Base-by-base conservation (phyloP, 257 asterid species). In the Rubia yunnanensis region DNA sequence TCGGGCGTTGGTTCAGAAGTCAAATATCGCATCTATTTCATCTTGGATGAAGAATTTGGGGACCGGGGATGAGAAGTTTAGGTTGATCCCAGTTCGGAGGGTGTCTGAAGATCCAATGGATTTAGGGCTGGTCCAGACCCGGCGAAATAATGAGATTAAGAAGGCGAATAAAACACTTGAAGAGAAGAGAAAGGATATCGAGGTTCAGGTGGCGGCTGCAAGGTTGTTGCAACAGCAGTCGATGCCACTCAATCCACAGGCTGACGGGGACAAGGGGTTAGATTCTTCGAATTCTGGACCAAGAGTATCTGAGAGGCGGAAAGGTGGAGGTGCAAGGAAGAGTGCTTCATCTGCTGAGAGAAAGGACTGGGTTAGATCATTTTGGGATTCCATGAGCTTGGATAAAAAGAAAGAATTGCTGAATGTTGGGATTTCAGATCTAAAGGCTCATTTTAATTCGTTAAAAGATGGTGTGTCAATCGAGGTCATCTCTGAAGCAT, bases 121-220 rank as follows among this genome's bases (percentile, higher is more conserved):
- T 78, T 52, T 80, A 69, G 79, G 86, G 56, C 66, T 82, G 70
- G 85, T 80, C 67, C 88, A 82, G 75, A 69, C 84, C 60, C 80
- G 85, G 68, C 76, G 91, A 77, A 84, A 95, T 6, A 86, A 81
- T 68, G 95, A 88, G 82, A 86, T 86, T 64, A 88, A 82, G 79
- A 84, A 88, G 81, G 92, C 84, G 7, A 75, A 79, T 49, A 88
- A 86, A 81, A 88, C 95, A 0, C 84, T 83, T 10, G 96, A 88
- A 72, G 96, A 88, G 77, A 80, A 88, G 69, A 80, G 96, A 86
- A 84, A 82, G 75, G 96, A 88, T 75, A 84, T 88, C 74, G 96
- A 88, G 81, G 95, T 86, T 55, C 86, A 86, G 60, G 95, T 86
- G 53, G 95, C 95, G 10, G 96, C 96, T 59, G 96, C 95, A 10